Conservation (phyloP, 805 yeast species). For the Kuraishia ogatae region DNA sequence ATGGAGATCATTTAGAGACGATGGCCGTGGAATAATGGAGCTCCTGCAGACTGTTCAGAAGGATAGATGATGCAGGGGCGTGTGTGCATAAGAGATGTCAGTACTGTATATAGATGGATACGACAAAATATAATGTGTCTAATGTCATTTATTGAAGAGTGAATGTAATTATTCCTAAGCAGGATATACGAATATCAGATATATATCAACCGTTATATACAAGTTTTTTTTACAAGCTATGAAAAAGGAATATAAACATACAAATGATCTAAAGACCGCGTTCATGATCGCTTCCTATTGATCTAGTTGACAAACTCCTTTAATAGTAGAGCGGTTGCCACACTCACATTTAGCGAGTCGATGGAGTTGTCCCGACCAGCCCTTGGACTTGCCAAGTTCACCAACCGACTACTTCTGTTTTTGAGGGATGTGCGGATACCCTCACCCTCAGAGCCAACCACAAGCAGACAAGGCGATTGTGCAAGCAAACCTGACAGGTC, state of each 20-base stretch:
- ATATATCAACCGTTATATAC: neutral
- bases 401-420: slow-evolving; percentile 45
- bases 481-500: slow-evolving; percentile 36
- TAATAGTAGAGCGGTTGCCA: slow-evolving; percentile 71
- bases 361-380: slow-evolving; percentile 27
- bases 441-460: slow-evolving; percentile 79
- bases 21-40: neutral
- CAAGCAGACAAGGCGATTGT: slow-evolving; percentile 54
- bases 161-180: no score
- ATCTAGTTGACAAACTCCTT: slow-evolving; percentile 10
- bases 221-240: neutral
- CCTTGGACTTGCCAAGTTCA: slow-evolving; percentile 25
- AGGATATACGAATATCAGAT: neutral
- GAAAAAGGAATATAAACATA: neutral
- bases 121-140: no score
- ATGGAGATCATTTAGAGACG: neutral
- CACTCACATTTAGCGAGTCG: slow-evolving; percentile 85
- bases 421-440: slow-evolving; percentile 69
- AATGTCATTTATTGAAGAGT: no score
- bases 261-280: no score
- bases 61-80: neutral
- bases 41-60: neutral
- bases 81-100: neutral
- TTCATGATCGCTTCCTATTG: neutral
- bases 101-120: neutral